A percentile compares a stretch with the other conserved stretches of the same genome.
Conservation (phyloP, 148 eudicot species). For the Chenopodium formosanum region DNA sequence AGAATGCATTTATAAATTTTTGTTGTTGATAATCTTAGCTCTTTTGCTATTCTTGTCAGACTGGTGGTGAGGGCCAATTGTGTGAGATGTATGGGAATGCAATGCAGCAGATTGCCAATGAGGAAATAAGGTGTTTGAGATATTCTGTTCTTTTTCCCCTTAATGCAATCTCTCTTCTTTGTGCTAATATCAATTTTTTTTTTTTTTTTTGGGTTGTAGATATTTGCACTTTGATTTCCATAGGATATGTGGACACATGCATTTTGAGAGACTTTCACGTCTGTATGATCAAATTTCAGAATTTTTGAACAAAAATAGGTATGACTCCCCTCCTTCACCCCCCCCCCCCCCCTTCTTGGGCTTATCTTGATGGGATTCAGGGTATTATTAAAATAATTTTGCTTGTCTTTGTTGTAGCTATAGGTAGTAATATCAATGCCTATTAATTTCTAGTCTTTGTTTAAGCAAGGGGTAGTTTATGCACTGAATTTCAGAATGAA, state of each 20-base stretch:
- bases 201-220: constrained; percentile 32
- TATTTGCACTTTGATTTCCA: constrained; percentile 96
- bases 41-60: constrained; percentile 40
- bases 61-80: constrained; percentile 91
- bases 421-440: neutral
- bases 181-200: constrained; percentile 11
- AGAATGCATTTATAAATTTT: constrained; percentile 5
- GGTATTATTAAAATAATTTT: neutral
- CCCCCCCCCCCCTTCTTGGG: neutral
- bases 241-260: constrained; percentile 79
- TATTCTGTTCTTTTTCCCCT: neutral
- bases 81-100: constrained; percentile 64
- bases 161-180: constrained; percentile 7
- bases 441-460: neutral
- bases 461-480: neutral
- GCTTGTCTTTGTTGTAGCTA: neutral
- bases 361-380: neutral
- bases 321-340: neutral
- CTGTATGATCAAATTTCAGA: constrained; percentile 83
- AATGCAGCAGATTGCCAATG: constrained; percentile 67
- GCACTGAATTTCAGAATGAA: neutral
- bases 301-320: constrained; percentile 84
- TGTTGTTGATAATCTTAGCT: neutral
- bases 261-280: constrained; percentile 84
- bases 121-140: constrained; percentile 60